phyloP scores from a whole-genome alignment of 1,284 basidiomycete genomes.

The Trichosporon inkin region DNA sequence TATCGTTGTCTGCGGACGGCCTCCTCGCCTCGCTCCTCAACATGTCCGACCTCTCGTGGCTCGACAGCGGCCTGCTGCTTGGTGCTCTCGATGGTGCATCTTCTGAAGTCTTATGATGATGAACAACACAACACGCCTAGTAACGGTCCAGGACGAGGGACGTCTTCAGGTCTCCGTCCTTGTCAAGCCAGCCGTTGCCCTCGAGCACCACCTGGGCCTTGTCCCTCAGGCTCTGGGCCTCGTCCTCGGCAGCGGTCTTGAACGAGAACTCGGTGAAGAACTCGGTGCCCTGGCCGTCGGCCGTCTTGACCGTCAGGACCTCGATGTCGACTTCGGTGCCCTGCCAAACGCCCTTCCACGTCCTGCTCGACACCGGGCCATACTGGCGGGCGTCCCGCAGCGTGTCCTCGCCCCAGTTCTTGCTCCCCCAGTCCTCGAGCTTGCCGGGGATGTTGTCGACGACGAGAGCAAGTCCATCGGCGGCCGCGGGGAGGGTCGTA shows the following conservation, averaged over 20 bases:
- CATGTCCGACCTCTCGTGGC: slow-evolving; percentile 13
- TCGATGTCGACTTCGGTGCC: slow-evolving; percentile 9
- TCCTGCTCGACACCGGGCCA: slow-evolving; percentile 10
- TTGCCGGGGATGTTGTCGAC: slow-evolving; percentile 7
- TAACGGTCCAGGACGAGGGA: slow-evolving; percentile 10
- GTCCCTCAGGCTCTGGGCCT: slow-evolving; percentile 7
- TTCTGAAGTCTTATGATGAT: background rate
- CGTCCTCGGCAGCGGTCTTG: background rate
- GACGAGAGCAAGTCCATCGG: background rate
- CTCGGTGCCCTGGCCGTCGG: background rate
- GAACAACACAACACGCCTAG: background rate
- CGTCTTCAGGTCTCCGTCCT: slow-evolving; percentile 14
- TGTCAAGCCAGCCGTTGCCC: slow-evolving; percentile 7
- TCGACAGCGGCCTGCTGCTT: slow-evolving; percentile 10
- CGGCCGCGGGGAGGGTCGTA: background rate
- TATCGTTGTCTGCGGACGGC: slow-evolving; percentile 2
- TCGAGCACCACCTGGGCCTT: slow-evolving; percentile 6
- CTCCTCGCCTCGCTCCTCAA: slow-evolving; percentile 11
- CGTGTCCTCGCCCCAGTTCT: slow-evolving; percentile 5
- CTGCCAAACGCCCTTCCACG: slow-evolving; percentile 4
- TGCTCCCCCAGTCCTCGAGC: slow-evolving; percentile 4
- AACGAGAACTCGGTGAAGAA: slow-evolving; percentile 13
- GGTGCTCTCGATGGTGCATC: slow-evolving; percentile 8
- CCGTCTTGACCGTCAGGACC: slow-evolving; percentile 8
- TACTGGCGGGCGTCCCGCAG: slow-evolving; percentile 7